A percentile compares a stretch with the other conserved stretches of the same genome.
Evolutionary conservation across 208 protist species (phyloP).

Genomic region (Crithidia mellificae): DNA sequence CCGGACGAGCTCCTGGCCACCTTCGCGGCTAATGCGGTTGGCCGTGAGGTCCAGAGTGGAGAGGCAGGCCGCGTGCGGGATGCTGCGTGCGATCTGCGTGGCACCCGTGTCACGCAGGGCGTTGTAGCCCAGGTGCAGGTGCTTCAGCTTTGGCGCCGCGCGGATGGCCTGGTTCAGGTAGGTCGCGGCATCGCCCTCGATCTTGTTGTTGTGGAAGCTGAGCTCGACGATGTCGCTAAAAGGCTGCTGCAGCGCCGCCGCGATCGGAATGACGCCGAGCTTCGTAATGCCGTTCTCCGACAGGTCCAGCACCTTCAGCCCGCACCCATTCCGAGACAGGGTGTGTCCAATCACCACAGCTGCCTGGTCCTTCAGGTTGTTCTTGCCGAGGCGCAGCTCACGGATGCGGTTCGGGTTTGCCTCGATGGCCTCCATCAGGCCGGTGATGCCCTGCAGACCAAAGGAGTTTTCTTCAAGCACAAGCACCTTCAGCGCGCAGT

Average conservation of each 20-base stretch:
- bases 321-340: constrained; percentile 67
- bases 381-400: constrained; percentile 84
- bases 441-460: constrained; percentile 72
- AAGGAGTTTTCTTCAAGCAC: constrained; percentile 87
- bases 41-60: constrained; percentile 87
- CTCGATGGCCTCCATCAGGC: constrained; percentile 80
- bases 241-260: constrained; percentile 54
- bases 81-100: constrained; percentile 60
- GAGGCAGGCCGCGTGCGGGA: constrained; percentile 50
- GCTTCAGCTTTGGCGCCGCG: constrained; percentile 61
- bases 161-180: constrained; percentile 66
- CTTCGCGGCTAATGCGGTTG: constrained; percentile 79
- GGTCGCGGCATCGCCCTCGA: constrained; percentile 72
- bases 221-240: constrained; percentile 81
- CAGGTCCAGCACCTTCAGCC: constrained; percentile 87
- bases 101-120: constrained; percentile 77
- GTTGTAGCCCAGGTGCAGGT: constrained; percentile 91
- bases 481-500: constrained; percentile 57
- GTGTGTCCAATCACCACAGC: constrained; percentile 79
- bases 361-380: constrained; percentile 84
- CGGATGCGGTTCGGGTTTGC: constrained; percentile 75
- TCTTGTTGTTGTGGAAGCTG: constrained; percentile 90
- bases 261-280: constrained; percentile 81
- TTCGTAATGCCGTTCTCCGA: constrained; percentile 88
- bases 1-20: constrained; percentile 62